Conservation (phyloP, 306 rosid genomes). For the Glycine tomentella region DNA sequence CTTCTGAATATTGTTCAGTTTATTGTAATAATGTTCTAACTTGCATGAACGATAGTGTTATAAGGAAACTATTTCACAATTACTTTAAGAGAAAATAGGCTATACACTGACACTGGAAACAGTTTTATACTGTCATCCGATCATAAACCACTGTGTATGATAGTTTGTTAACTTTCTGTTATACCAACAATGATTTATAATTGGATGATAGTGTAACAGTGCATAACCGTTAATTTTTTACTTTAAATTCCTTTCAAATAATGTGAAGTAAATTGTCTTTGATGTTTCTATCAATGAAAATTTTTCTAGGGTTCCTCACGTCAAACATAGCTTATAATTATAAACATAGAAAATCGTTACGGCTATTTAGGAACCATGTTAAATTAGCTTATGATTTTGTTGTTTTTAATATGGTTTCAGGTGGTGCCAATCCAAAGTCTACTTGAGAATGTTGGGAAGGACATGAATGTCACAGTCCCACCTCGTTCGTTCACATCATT, state of each 20-base stretch:
- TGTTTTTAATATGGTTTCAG: constrained; percentile 52
- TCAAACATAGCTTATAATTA: background rate
- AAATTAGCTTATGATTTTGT: constrained; percentile 31
- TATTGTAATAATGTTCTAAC: constrained; percentile 1
- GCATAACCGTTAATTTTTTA: no score
- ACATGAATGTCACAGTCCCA: constrained; percentile 52
- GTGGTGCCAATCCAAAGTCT: constrained; percentile 56
- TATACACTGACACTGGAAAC: no score
- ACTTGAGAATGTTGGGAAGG: constrained; percentile 62
- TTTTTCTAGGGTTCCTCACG: background rate
- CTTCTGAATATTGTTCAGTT: background rate
- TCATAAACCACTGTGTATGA: no score
- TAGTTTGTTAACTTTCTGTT: no score
- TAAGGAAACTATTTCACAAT: background rate
- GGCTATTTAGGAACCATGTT: background rate
- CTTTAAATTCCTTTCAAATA: background rate
- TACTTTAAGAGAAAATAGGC: no score
- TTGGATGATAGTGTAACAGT: no score
- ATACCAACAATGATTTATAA: no score
- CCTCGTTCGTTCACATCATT: constrained; percentile 76
- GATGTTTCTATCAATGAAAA: background rate
- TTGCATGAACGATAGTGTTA: constrained; percentile 14
- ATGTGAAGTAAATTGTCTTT: background rate
- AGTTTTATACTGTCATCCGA: no score
- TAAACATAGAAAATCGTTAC: constrained; percentile 2